phyloP scores from a whole-genome alignment of 139 green algal genomes.

The Tetradesmus obliquus region DNA sequence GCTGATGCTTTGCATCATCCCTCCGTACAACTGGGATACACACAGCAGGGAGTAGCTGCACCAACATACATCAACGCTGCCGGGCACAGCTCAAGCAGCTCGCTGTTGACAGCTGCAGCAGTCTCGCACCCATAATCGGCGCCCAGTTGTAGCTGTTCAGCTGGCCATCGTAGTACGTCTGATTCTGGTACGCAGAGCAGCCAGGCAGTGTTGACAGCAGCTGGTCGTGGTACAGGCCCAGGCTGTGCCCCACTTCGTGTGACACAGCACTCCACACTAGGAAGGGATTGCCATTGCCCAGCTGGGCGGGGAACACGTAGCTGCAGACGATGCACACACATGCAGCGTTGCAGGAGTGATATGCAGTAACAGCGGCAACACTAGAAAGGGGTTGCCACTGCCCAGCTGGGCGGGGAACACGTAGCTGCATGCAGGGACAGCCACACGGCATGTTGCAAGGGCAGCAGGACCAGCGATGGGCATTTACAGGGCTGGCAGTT shows the following conservation, averaged over 20 bases:
- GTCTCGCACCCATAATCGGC: background rate
- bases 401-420: background rate
- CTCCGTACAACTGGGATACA: too few species aligned
- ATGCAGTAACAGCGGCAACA: background rate
- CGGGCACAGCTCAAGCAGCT: too few species aligned
- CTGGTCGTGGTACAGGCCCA: background rate
- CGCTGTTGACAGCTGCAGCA: too few species aligned
- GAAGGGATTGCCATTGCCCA: background rate
- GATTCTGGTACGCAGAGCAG: background rate
- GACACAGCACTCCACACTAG: background rate
- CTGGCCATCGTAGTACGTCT: background rate
- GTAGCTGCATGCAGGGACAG: background rate
- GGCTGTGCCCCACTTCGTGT: background rate
- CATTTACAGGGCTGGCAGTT: too few species aligned
- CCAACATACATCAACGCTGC: too few species aligned
- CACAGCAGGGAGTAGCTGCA: too few species aligned
- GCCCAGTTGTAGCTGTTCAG: background rate
- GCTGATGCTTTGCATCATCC: too few species aligned
- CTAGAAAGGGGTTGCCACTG: background rate
- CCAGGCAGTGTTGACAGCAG: background rate
- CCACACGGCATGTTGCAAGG: too few species aligned
- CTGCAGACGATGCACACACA: too few species aligned
- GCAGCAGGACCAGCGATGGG: too few species aligned
- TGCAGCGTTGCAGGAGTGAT: too few species aligned
- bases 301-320: background rate